Base-by-base conservation (phyloP, 345 rosid genomes). In the Citrus cavaleriei region DNA sequence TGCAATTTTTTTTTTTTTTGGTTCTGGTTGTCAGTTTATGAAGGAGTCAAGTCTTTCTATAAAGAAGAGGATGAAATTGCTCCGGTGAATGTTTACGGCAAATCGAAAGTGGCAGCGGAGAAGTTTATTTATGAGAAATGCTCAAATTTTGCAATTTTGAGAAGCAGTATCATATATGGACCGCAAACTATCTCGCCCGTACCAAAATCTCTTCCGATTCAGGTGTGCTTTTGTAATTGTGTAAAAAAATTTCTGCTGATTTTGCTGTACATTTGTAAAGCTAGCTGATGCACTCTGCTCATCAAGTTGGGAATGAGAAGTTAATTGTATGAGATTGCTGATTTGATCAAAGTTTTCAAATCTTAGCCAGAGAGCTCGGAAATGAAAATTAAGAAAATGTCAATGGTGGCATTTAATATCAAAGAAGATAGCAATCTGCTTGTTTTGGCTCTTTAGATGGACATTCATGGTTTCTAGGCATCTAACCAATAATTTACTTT, bases 21-120 rank as follows among this genome's bases (percentile, higher is more conserved):
- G 22, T 38, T 74, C 62, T 38, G 55, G 13, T 10, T 59, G 7
- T 76, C 88, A 93, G 99, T 95, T 79, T 95, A 95, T 76, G 83
- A 90, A 87, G 99, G 98, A 51, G 85, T 87, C 70, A 95, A 95
- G 82, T 88, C 95, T 55, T 93, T 92, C 75, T 95, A 95, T 89
- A 91, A 92, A 89, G 99, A 95, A 89, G 97, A 91, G 76, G 96
- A 95, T 35, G 90, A 90, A 77, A 85, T 89, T 82, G 59, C 59
- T 81, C 91, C 99, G 2, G 93, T 93, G 73, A 95, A 93, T 80
- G 89, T 88, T 57, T 95, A 95, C 70, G 99, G 98, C 54, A 91
- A 88, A 84, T 95, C 99, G 22, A 93, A 95, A 88, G 88, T 90
- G 79, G 92, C 89, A 28, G 93, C 98, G 0, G 98, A 95, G 89